Evolutionary conservation across 345 rosid genomes (phyloP).

Genomic region (Mercurialis annua): DNA sequence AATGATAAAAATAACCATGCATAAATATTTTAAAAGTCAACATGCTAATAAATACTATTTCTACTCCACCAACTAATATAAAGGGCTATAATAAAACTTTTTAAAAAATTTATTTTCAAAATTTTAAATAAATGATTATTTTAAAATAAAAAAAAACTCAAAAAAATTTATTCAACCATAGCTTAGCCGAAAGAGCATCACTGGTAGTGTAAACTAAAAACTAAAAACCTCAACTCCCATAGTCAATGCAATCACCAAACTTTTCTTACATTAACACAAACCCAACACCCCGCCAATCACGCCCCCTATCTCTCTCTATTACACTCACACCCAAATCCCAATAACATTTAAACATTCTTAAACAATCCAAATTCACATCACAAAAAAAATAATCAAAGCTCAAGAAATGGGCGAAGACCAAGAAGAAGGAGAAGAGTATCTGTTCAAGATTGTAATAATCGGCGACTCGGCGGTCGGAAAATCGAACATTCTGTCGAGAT

Average conservation of each 20-base stretch:
- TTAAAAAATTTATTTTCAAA: no score
- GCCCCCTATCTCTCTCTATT: constrained; percentile 7
- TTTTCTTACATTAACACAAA: neutral
- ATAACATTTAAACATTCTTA: neutral
- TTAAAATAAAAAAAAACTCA: no score
- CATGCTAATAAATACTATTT: no score
- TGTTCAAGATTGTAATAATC: constrained; percentile 86
- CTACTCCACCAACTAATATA: no score
- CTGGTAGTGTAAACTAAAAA: neutral
- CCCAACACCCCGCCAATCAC: constrained; percentile 24
- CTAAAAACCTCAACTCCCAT: neutral
- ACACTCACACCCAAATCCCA: constrained; percentile 6
- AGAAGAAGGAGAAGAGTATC: constrained; percentile 65
- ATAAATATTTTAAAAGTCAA: no score
- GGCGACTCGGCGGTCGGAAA: constrained; percentile 97
- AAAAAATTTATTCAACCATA: no score
- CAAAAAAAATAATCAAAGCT: neutral
- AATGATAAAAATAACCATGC: no score
- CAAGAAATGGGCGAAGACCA: constrained; percentile 48
- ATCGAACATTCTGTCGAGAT: constrained; percentile 74
- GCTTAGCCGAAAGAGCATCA: neutral
- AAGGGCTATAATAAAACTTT: no score
- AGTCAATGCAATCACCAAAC: constrained; percentile 18
- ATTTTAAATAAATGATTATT: no score
- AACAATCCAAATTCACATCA: neutral